These are phyloP conservation scores for Austroboletus novae-zelandiae DNA, from an alignment of 1,284 basidiomycete species.

Conservation along the genomic window DNA sequence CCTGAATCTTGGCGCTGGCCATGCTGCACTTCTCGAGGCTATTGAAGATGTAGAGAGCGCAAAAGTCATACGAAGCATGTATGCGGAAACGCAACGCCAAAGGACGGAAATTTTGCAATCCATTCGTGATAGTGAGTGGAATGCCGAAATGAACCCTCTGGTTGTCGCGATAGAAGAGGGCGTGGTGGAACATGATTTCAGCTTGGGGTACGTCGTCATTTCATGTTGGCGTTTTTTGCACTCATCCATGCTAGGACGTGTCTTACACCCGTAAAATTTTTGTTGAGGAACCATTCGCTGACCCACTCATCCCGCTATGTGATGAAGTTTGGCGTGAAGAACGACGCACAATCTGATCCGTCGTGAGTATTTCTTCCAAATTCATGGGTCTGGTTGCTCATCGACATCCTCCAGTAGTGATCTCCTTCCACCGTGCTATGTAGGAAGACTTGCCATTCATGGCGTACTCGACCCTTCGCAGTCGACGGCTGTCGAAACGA, in stretches of 20 bases:
- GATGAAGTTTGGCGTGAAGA: conserved; percentile 41
- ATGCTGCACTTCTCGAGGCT: conserved; percentile 58
- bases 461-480: conserved; percentile 53
- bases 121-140: conserved; percentile 73
- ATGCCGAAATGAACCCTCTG: conserved; percentile 74
- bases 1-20: conserved; percentile 62
- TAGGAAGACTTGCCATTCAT: conserved; percentile 59
- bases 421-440: conserved; percentile 50
- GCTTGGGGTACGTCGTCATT: conserved; percentile 48
- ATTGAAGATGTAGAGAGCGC: conserved; percentile 56
- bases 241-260: conserved; percentile 48
- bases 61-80: conserved; percentile 81
- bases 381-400: conserved; percentile 6
- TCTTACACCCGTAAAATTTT: conserved; percentile 52
- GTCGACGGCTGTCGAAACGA: conserved; percentile 42
- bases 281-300: conserved; percentile 67
- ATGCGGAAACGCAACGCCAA: conserved; percentile 82
- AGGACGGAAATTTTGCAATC: conserved; percentile 63
- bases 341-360: conserved; percentile 25
- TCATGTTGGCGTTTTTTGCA: not conserved
- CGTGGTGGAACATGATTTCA: conserved; percentile 61
- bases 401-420: conserved; percentile 28
- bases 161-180: conserved; percentile 46
- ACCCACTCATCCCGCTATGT: conserved; percentile 54
- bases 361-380: conserved; percentile 35